Evolutionary conservation across 345 rosid species (phyloP), one percentile per base, ranked within the genome.

Genomic region (Pseudoturritis turrita): DNA sequence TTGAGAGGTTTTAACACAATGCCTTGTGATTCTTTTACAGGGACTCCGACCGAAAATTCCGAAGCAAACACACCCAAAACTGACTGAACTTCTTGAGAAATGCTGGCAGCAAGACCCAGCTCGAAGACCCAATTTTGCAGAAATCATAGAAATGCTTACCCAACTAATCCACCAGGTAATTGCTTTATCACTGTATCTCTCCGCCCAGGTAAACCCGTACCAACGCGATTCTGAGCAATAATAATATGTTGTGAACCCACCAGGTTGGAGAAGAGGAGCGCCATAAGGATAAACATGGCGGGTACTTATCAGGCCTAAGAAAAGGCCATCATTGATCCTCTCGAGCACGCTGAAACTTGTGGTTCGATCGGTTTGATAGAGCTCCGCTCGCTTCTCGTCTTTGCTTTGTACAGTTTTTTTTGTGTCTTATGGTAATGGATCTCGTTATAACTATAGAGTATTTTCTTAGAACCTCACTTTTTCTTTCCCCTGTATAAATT

Each of bases 101-200:
- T 91, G 99, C 87, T 91, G 98, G 99, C 87, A 59, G 73, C 96
- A 83, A 72, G 87, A 95, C 45, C 92, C 99, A 55, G 68, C 70
- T 65, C 87, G 79, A 72, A 85, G 98, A 72, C 98, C 98, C n/a
- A 64, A 78, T 74, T 95, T 95, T 83, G 82, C 87, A 46, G 88
- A 89, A 50, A 85, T 92, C 71, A 81, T 84, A 52, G 87, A 86
- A 60, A 78, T 72, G 59, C 89, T 91, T 73, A 83, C 81, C 70
- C 84, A 79, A 64, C 79, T 95, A 58, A 76, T 81, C 15, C 85
- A 74, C 65, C 89, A 89, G 96, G 97, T 95, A 83, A 40, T 17
- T 3, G 55, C 36, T 64, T 52, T 19, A 52, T 39, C 39, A 39
- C 6, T 18, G 23, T 52, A 11, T n/a, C 28, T 63, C 71, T 33